Evolutionary conservation across 345 rosid species (phyloP), one percentile per base, ranked within the genome.

Genomic region (Salix purpurea): DNA sequence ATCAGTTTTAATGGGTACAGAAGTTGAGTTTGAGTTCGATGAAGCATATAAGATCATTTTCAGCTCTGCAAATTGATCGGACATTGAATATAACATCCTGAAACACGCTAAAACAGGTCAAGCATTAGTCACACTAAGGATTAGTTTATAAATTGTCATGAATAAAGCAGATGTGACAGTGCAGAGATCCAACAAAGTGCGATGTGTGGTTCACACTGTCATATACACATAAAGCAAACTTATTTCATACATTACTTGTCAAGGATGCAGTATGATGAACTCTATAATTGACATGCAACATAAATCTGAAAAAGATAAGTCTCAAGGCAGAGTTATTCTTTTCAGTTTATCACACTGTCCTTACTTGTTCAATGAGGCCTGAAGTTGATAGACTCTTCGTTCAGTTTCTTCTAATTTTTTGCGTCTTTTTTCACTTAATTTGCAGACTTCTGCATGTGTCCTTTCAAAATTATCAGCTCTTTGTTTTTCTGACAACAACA

Each of bases 71-170:
- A 95, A 88, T 84, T 92, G 97, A 82, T 92, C 96, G 24, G 97
- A 87, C 90, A 94, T 90, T 78, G 87, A 85, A 69, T 89, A 86
- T 77, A 91, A 81, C 90, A 95, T 87, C 94, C 97, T 91, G 99
- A 81, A 86, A 85, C 87, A 87, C 87, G 88, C 93, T 89, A 89
- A 85, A 89, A 86, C 88, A 81, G 88, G 84, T 84, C 74, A 84
- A 84, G 87, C 74, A 85, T 89, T 83, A 89, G 86, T 79, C 83
- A 78, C 85, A 75, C 83, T 83, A 62, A 77, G 71, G 42, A 56
- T 52, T 48, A 28, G 40, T 81, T 50, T 28, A 75, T 72, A 62
- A 50, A 39, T 18, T 62, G 34, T 42, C 72, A 65, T 28, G 66
- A 72, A 42, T 16, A n/a, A 77, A 18, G 48, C 8, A 50, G 23